These are phyloP conservation scores for Haberlea rhodopensis DNA, from an alignment of 257 asterid species.

Conservation along the genomic window DNA sequence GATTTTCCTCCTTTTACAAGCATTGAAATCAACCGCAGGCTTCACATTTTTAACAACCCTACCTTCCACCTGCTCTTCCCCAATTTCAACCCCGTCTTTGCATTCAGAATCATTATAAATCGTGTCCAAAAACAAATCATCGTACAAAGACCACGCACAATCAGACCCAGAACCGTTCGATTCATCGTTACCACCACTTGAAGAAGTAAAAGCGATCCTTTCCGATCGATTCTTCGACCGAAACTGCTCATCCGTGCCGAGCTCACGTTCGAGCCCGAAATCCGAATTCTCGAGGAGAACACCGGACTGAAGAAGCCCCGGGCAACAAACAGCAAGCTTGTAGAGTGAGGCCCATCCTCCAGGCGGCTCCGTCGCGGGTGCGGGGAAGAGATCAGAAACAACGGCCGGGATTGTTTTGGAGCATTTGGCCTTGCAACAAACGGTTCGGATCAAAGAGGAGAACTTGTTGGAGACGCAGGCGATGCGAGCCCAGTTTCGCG, in stretches of 20 bases:
- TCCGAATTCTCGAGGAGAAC: slow-evolving; percentile 84
- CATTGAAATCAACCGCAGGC: slow-evolving; percentile 20
- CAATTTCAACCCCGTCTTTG: slow-evolving; percentile 26
- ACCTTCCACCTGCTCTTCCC: slow-evolving; percentile 30
- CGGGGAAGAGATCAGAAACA: slow-evolving; percentile 61
- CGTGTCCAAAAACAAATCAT: slow-evolving; percentile 72
- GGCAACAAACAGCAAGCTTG: slow-evolving; percentile 90
- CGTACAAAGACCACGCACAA: slow-evolving; percentile 79
- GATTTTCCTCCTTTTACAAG: slow-evolving; percentile 44
- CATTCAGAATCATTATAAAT: slow-evolving; percentile 55
- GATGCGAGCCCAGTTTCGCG: slow-evolving; percentile 81
- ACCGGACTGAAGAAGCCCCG: slow-evolving; percentile 80
- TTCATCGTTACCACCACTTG: slow-evolving; percentile 34
- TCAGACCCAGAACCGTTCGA: slow-evolving; percentile 32
- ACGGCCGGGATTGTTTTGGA: slow-evolving; percentile 63
- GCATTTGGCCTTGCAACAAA: slow-evolving; percentile 74
- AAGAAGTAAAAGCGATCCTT: slow-evolving; percentile 28
- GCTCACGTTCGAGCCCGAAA: slow-evolving; percentile 88
- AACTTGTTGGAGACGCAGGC: slow-evolving; percentile 83
- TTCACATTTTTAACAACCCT: slow-evolving; percentile 17
- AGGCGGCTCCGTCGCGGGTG: slow-evolving; percentile 31
- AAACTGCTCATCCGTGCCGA: slow-evolving; percentile 67
- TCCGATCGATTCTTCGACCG: slow-evolving; percentile 23
- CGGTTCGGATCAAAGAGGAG: slow-evolving; percentile 49
- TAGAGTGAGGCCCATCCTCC: slow-evolving; percentile 75